Evolutionary conservation across 495 filamentous ascomycete species (phyloP).

Genomic region (Annulohypoxylon maeteangense): DNA sequence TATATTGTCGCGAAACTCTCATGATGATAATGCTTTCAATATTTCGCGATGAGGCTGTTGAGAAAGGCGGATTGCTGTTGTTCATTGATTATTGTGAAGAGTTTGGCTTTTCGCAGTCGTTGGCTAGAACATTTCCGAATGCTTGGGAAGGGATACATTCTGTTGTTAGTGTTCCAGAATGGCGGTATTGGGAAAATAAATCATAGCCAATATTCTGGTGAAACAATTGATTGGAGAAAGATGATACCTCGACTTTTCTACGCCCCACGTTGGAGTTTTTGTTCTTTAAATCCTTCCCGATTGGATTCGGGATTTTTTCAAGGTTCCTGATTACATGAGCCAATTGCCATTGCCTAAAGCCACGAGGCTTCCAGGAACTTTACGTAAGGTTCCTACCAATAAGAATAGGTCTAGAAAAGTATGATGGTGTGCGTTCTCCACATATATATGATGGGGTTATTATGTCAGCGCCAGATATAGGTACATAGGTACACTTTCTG

Average conservation of each 20-base stretch:
- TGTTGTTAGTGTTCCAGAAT: constrained; percentile 34
- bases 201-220: constrained; percentile 30
- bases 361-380: constrained; percentile 41
- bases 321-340: constrained; percentile 12
- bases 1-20: not conserved
- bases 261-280: constrained; percentile 29
- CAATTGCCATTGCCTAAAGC: constrained; percentile 30
- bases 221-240: constrained; percentile 36
- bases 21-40: not conserved
- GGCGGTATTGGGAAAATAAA: constrained; percentile 26
- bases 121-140: constrained; percentile 26
- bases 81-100: not conserved
- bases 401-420: constrained; percentile 3
- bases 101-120: constrained; percentile 15
- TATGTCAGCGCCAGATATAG: constrained; percentile 14
- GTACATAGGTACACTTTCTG: constrained; percentile 7
- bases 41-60: not conserved
- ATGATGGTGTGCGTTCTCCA: constrained; percentile 3
- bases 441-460: not conserved
- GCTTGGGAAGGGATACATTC: constrained; percentile 32
- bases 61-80: not conserved
- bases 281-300: constrained; percentile 40
- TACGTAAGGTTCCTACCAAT: constrained; percentile 29
- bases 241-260: constrained; percentile 6
- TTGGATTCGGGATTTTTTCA: constrained; percentile 42